These are phyloP conservation scores for Hanseniaspora jakobsenii DNA, from an alignment of 805 yeast genomes.

Conservation along the genomic window DNA sequence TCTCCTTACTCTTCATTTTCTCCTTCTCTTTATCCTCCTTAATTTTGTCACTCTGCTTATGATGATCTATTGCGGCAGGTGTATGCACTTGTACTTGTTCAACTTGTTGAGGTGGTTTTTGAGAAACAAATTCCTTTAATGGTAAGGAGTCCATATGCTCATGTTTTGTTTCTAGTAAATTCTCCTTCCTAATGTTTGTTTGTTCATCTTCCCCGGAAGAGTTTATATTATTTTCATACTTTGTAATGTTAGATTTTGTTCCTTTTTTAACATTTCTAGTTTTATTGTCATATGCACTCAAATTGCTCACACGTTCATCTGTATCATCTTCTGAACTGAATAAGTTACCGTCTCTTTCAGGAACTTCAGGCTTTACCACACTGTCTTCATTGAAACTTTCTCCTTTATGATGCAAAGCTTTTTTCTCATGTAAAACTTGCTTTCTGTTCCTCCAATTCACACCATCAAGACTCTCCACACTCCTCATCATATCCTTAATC, in stretches of 20 bases:
- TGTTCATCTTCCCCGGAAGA: not conserved
- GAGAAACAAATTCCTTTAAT: no score
- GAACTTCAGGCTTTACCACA: conserved; percentile 1
- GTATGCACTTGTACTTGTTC: not conserved
- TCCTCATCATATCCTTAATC: conserved; percentile 9
- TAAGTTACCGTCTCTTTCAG: conserved; percentile 6
- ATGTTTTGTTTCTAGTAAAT: no score
- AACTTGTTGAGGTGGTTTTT: not conserved
- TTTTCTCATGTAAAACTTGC: no score
- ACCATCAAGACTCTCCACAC: conserved; percentile 12
- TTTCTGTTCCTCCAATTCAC: conserved; percentile 15
- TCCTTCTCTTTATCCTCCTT: not conserved
- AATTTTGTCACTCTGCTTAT: not conserved
- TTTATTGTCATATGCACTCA: no score
- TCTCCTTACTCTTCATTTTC: not conserved
- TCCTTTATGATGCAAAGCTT: no score
- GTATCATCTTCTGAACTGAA: conserved; percentile 8
- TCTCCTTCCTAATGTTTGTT: not conserved
- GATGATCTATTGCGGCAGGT: not conserved
- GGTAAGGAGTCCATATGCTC: no score
- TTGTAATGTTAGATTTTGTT: no score
- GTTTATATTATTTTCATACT: not conserved
- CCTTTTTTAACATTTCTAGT: no score
- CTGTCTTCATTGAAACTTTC: no score
- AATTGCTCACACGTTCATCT: no score